Evolutionary conservation across 2,329 filamentous ascomycete genomes (phyloP).

Genomic region (Fusarium lyarnte): DNA sequence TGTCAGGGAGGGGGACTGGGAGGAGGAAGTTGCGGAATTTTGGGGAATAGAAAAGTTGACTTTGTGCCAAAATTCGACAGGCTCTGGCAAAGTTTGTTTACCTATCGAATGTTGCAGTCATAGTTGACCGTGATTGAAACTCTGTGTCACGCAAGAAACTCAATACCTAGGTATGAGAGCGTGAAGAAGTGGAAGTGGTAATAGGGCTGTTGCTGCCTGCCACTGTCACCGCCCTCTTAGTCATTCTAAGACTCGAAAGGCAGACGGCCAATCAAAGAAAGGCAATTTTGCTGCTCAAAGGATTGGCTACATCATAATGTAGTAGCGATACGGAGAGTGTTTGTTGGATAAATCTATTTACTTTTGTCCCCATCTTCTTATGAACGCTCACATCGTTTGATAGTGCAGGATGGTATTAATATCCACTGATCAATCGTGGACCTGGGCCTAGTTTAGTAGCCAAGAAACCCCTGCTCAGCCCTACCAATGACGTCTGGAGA

Average conservation of each 20-base stretch:
- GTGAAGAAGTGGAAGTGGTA: background rate
- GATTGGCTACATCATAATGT: background rate
- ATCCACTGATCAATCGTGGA: background rate
- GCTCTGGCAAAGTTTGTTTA: background rate
- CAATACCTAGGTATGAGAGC: background rate
- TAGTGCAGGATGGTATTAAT: background rate
- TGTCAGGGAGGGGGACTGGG: background rate
- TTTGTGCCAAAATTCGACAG: background rate
- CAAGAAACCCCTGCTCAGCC: slow-evolving; percentile 13
- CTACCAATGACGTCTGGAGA: slow-evolving; percentile 11
- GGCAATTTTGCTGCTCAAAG: background rate
- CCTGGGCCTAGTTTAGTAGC: background rate
- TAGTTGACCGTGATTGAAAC: background rate
- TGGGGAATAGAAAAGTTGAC: no score
- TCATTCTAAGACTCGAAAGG: background rate
- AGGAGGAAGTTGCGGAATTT: background rate
- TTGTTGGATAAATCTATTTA: background rate
- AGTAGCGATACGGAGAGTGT: background rate
- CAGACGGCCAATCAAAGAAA: background rate
- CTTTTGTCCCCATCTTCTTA: background rate
- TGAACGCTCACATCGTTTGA: background rate
- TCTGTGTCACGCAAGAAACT: background rate
- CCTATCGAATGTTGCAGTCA: background rate
- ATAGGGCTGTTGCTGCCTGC: slow-evolving; percentile 7
- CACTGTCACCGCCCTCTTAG: background rate